These are phyloP conservation scores for Diaporthe citri DNA, from an alignment of 2,329 filamentous ascomycete species.

Conservation along the genomic window DNA sequence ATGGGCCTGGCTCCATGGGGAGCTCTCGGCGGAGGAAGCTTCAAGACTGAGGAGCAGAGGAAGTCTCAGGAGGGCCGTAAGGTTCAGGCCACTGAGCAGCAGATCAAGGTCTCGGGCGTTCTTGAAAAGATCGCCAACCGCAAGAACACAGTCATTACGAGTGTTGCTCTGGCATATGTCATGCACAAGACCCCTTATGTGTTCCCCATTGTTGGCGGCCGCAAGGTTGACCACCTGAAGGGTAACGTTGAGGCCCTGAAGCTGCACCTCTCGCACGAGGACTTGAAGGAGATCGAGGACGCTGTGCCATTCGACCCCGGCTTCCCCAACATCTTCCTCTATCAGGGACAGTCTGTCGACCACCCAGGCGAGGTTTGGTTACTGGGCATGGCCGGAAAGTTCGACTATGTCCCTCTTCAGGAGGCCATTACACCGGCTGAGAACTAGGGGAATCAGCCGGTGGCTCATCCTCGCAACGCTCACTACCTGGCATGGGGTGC, in stretches of 20 bases:
- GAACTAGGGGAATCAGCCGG: slow-evolving; percentile 21
- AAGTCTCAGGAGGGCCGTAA: slow-evolving; percentile 51
- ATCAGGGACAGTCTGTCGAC: slow-evolving; percentile 53
- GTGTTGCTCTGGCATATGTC: slow-evolving; percentile 77
- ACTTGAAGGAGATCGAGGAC: slow-evolving; percentile 75
- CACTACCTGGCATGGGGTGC: not conserved
- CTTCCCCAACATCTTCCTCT: slow-evolving; percentile 74
- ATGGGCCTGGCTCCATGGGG: slow-evolving; percentile 64
- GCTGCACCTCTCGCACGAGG: slow-evolving; percentile 69
- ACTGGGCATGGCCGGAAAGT: slow-evolving; percentile 60
- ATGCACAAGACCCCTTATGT: slow-evolving; percentile 79
- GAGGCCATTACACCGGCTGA: slow-evolving; percentile 38
- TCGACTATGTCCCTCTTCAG: slow-evolving; percentile 62
- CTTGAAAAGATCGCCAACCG: slow-evolving; percentile 63
- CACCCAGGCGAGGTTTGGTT: slow-evolving; percentile 58
- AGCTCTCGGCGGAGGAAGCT: slow-evolving; percentile 58
- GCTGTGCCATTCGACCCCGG: slow-evolving; percentile 73
- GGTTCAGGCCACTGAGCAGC: slow-evolving; percentile 60
- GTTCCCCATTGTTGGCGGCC: slow-evolving; percentile 79
- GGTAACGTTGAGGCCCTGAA: slow-evolving; percentile 77
- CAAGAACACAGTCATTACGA: slow-evolving; percentile 59
- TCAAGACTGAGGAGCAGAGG: slow-evolving; percentile 51
- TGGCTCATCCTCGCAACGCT: not conserved
- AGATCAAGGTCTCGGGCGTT: slow-evolving; percentile 62
- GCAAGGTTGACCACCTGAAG: slow-evolving; percentile 77